Evolutionary conservation across 1,284 basidiomycete species (phyloP), one percentile per base, ranked within the genome.

Genomic region (Malassezia sympodialis): DNA sequence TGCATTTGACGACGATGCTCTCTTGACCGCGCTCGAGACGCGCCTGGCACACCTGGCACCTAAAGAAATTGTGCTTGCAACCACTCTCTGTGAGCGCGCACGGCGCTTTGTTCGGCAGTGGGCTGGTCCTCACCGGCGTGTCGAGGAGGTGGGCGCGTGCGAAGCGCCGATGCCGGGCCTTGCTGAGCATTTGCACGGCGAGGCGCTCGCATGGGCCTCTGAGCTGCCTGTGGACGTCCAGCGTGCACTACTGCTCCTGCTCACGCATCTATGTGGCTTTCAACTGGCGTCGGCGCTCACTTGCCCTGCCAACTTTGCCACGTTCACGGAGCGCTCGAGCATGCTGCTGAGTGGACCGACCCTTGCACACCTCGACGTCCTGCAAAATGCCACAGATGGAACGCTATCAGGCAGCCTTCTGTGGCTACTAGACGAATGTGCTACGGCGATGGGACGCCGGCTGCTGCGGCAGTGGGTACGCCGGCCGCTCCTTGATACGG

Each of bases 321-420:
- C 78, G 65, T 96, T 96, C 68, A 80, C 86, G 1, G 60, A 60
- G 7, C 81, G 82, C 41, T 82, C 83, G 0, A 85, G 88, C 61
- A 94, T 96, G 90, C 79, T 90, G 14, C 79, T 98, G 44, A 88
- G 86, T 53, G 84, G 84, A 35, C 91, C 89, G 69, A 94, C 93
- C 0, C 77, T 96, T 14, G 80, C 80, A 26, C 96, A 96, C 68
- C 78, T 96, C 77, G 57, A 65, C 27, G 60, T 65, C 30, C 55
- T 67, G 47, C 54, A 47, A 12, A 56, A 52, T 48, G 49, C 52
- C 6, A 59, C 88, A 65, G 90, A 88, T 0, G 82, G 82, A 48
- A 82, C 81, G 8, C 78, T 80, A 21, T 80, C 78, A 49, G 93
- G 91, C 0, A 88, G 87, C 35, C 76, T 98, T 41, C 78, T 96